Percentiles rank a stretch among this genome's conserved stretches.
phyloP scores from a whole-genome alignment of 1,284 basidiomycete genomes.

The Ceratobasidium sp. region DNA sequence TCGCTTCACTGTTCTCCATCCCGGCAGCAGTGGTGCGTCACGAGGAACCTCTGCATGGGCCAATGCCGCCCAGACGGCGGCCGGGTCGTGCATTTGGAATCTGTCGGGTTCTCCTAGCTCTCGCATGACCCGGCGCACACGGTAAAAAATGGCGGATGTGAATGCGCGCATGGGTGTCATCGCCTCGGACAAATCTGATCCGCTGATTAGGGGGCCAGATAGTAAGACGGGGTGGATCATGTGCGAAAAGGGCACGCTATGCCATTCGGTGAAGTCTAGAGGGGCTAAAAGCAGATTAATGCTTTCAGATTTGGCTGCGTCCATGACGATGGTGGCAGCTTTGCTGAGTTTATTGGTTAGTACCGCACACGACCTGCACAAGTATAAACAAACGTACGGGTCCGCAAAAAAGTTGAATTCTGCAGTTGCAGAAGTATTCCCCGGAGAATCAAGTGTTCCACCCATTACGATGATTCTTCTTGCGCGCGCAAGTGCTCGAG shows the following conservation, averaged over 20 bases:
- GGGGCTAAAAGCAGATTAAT: conserved; percentile 76
- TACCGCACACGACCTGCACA: neutral
- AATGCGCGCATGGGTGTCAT: conserved; percentile 67
- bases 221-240: conserved; percentile 65
- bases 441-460: conserved; percentile 94
- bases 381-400: conserved; percentile 64
- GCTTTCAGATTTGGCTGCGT: conserved; percentile 43
- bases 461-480: conserved; percentile 90
- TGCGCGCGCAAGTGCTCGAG: conserved; percentile 65
- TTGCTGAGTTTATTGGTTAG: conserved; percentile 33
- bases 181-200: conserved; percentile 49
- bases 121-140: conserved; percentile 70
- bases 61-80: conserved; percentile 82
- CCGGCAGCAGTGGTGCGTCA: conserved; percentile 45
- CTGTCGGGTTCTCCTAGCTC: conserved; percentile 81
- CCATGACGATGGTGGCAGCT: conserved; percentile 45
- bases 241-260: conserved; percentile 76
- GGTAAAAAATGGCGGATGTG: conserved; percentile 80
- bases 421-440: conserved; percentile 84
- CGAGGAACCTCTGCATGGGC: conserved; percentile 60
- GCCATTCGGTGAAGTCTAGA: conserved; percentile 82
- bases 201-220: conserved; percentile 51
- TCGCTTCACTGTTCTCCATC: conserved; percentile 53
- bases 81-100: conserved; percentile 87
- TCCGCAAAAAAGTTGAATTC: conserved; percentile 98